A percentile compares a stretch with the other conserved stretches of the same genome.
Evolutionary conservation across 2,329 filamentous ascomycete species (phyloP).

Genomic region (Amphichorda felina): DNA sequence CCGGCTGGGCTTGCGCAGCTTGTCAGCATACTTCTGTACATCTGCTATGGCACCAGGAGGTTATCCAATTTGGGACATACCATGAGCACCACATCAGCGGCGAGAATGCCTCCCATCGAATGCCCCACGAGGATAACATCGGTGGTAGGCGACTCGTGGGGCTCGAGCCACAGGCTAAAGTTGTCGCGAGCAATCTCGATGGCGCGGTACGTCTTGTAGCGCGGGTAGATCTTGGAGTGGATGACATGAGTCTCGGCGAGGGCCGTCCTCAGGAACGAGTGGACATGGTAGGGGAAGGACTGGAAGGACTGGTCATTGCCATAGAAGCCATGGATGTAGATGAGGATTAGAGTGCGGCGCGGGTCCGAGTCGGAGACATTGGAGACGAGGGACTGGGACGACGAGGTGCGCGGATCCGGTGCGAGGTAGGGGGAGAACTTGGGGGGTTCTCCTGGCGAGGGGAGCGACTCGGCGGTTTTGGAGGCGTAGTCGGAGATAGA

Average conservation of each 20-base stretch:
- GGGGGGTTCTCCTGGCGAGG: background rate
- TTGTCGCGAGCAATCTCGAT: slow-evolving; percentile 67
- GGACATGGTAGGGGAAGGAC: slow-evolving; percentile 79
- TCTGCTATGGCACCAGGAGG: no score
- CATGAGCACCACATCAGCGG: slow-evolving; percentile 66
- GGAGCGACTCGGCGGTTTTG: background rate
- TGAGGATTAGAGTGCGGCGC: slow-evolving; percentile 52
- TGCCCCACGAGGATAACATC: slow-evolving; percentile 80
- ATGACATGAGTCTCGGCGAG: slow-evolving; percentile 65
- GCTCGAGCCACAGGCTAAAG: slow-evolving; percentile 71
- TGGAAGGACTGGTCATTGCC: slow-evolving; percentile 80
- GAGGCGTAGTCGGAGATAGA: no score
- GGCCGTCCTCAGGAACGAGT: slow-evolving; percentile 56
- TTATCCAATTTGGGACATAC: no score
- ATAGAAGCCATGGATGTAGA: slow-evolving; percentile 88
- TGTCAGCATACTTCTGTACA: background rate
- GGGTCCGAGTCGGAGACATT: slow-evolving; percentile 6
- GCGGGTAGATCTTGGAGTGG: slow-evolving; percentile 77
- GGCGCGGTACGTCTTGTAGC: slow-evolving; percentile 63
- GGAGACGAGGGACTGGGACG: slow-evolving; percentile 21
- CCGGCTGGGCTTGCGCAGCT: slow-evolving; percentile 17
- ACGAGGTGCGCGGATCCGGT: slow-evolving; percentile 35
- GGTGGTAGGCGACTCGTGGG: slow-evolving; percentile 61
- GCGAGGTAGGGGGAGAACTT: background rate
- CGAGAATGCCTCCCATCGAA: slow-evolving; percentile 78